phyloP scores from a whole-genome alignment of 345 rosid genomes.

The Balakata baccata region DNA sequence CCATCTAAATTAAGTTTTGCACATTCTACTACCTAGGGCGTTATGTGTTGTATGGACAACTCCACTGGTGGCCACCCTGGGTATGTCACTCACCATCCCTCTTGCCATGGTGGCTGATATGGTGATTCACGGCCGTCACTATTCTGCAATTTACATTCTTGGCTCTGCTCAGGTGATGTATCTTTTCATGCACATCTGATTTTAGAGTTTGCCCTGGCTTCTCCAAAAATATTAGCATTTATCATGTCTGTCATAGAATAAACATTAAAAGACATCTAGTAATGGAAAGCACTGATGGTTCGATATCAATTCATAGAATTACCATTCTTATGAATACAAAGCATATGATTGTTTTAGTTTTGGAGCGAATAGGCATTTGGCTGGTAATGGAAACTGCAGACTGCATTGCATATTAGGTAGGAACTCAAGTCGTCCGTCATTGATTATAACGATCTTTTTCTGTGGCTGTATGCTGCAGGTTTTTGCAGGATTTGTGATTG shows the following conservation, averaged over 20 bases:
- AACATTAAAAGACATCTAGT: background rate
- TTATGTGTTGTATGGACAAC: conserved; percentile 83
- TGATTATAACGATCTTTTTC: too few species aligned
- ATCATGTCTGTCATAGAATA: background rate
- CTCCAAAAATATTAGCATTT: background rate
- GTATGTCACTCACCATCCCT: conserved; percentile 85
- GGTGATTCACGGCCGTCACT: conserved; percentile 76
- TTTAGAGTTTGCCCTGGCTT: background rate
- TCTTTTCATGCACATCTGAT: background rate
- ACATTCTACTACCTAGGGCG: conserved; percentile 45
- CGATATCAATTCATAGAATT: background rate
- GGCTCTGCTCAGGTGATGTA: conserved; percentile 65
- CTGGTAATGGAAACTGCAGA: too few species aligned
- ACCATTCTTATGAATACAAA: background rate
- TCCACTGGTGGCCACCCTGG: conserved; percentile 76
- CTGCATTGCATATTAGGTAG: too few species aligned
- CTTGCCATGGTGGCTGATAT: conserved; percentile 86
- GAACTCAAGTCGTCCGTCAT: too few species aligned
- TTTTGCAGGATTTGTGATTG: conserved; percentile 92
- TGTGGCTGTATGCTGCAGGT: conserved; percentile 43
- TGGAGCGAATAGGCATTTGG: too few species aligned
- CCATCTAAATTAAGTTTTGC: background rate
- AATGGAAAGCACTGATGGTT: too few species aligned
- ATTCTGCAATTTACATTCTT: conserved; percentile 71
- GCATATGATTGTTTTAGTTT: too few species aligned